A percentile compares a stretch with the other conserved stretches of the same genome.
phyloP scores from a whole-genome alignment of 345 rosid species.

The Hypericum perforatum region DNA sequence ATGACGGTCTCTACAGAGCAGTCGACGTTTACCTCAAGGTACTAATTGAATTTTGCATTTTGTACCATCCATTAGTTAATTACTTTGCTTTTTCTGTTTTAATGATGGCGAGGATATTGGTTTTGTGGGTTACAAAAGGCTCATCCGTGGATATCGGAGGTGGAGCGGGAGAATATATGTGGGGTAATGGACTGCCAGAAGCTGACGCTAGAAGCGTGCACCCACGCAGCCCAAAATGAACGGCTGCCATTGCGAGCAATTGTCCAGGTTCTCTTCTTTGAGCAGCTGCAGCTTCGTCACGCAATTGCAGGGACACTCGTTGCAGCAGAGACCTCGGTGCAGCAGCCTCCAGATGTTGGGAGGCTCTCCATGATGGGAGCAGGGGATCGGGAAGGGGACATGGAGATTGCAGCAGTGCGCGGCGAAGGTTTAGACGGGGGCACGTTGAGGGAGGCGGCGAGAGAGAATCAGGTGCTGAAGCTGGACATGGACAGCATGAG shows the following conservation, averaged over 20 bases:
- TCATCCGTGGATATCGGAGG: slow-evolving; percentile 81
- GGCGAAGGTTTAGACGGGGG: slow-evolving; percentile 22
- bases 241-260: slow-evolving; percentile 84
- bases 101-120: neutral
- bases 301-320: slow-evolving; percentile 77
- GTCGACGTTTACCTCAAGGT: slow-evolving; percentile 93
- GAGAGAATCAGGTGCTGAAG: slow-evolving; percentile 91
- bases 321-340: slow-evolving; percentile 37
- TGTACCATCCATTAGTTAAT: neutral
- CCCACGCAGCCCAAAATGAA: slow-evolving; percentile 99
- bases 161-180: slow-evolving; percentile 76
- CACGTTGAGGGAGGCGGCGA: slow-evolving; percentile 63
- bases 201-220: slow-evolving; percentile 91
- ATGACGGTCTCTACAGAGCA: slow-evolving; percentile 97
- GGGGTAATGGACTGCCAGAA: slow-evolving; percentile 84
- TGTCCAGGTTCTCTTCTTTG: slow-evolving; percentile 93
- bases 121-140: slow-evolving; percentile 31
- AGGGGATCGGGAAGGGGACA: slow-evolving; percentile 15
- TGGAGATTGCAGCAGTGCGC: slow-evolving; percentile 9
- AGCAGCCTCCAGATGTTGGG: slow-evolving; percentile 26
- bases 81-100: neutral
- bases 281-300: slow-evolving; percentile 87
- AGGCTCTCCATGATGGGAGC: slow-evolving; percentile 28
- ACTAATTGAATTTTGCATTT: too few relatives aligned
- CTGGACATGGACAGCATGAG: slow-evolving; percentile 98